These are phyloP conservation scores for Neoascochyta sp. DNA, from an alignment of 2,329 filamentous ascomycete species.

Conservation along the genomic window DNA sequence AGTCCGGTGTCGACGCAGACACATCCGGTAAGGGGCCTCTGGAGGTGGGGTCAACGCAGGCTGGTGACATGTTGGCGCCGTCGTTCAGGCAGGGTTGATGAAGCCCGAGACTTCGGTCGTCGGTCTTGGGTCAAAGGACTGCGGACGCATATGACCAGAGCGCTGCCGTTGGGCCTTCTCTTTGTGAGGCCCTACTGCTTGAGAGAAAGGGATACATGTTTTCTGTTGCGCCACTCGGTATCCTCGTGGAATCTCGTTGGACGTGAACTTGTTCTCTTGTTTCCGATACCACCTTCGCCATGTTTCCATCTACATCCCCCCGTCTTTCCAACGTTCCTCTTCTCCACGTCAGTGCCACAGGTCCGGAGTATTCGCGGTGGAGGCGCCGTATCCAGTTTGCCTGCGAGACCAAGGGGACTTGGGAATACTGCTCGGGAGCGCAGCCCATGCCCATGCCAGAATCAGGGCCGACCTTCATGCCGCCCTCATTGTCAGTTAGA, in stretches of 20 bases:
- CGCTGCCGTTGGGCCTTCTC: slow-evolving; percentile 9
- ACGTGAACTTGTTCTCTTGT: no score
- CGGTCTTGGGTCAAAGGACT: no score
- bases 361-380: slow-evolving; percentile 34
- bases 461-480: slow-evolving; percentile 18
- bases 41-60: slow-evolving; percentile 2
- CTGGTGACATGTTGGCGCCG: slow-evolving; percentile 7
- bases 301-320: slow-evolving; percentile 20
- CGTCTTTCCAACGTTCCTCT: slow-evolving; percentile 30
- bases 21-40: slow-evolving; percentile 9
- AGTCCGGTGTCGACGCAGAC: slow-evolving; percentile 6
- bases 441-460: slow-evolving; percentile 36
- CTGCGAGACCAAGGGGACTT: slow-evolving; percentile 29
- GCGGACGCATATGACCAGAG: slow-evolving; percentile 12
- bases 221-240: no score
- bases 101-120: slow-evolving; percentile 14
- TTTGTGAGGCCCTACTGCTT: no score
- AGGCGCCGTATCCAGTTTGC: slow-evolving; percentile 29
- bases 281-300: no score
- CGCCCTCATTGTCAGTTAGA: no score
- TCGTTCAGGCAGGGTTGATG: slow-evolving; percentile 5
- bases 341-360: slow-evolving; percentile 23
- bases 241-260: no score
- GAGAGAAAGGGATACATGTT: no score
- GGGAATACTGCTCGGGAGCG: slow-evolving; percentile 33